Base-by-base conservation (phyloP, 371 early-diverging fungal genomes). In the Coemansia sp. region DNA sequence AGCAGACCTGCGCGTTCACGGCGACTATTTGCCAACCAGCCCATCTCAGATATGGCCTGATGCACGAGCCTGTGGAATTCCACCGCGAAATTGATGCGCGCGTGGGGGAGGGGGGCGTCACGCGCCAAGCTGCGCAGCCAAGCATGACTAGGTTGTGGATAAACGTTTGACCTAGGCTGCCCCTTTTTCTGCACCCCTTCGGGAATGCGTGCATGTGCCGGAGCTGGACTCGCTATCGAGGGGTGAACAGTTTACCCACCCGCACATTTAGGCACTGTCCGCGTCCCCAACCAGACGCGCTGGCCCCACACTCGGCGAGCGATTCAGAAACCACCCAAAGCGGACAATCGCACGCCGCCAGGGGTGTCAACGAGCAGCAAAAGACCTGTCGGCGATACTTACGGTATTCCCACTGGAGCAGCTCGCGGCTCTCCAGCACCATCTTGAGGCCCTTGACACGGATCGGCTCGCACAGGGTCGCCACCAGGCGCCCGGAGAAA, bases 371-470 rank as follows among this genome's bases (percentile, higher is more conserved):
- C n/a, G n/a, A n/a, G n/a, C n/a, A n/a, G n/a, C 41, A 41, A 41
- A 41, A 6, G 11, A 40, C 41, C n/a, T n/a, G 2, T 41, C 6
- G 6, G 5, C 43, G 38, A 35, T 61, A 67, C 69, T 67, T 70
- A 75, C 69, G 63, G 65, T 75, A 75, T 53, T 75, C 70, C 76
- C 76, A 75, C 20, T 69, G 65, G 16, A 75, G 66, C 8, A 35
- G 63, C 47, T 75, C 70, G 13, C 62, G 64, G 54, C 76, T 67
- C 31, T 63, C 63, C 38, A 75, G 67, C 1, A 51, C 64, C 66
- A 75, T 59, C 56, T 51, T 70, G 51, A 75, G 76, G 26, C 70
- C 76, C 70, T 75, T 75, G 62, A 75, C 70, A 36, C 76, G 69
- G 53, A 70, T 70, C 56, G 76, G 54, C 41, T 70, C 70, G 31